Evolutionary conservation across 495 filamentous ascomycete genomes (phyloP).

Genomic region (Xanthoparmelia taractica): DNA sequence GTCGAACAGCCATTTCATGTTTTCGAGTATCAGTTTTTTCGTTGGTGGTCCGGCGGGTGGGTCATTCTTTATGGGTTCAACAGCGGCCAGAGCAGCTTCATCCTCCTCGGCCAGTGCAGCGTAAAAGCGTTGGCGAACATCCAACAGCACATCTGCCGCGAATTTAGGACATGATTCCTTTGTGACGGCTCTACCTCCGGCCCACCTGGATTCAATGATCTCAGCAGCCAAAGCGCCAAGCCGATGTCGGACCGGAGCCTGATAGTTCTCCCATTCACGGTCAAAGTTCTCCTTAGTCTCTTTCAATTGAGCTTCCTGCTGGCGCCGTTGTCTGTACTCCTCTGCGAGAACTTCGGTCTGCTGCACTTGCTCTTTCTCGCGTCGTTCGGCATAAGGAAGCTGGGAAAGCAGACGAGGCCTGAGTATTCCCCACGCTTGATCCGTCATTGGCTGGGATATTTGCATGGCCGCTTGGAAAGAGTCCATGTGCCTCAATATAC

Average conservation of each 20-base stretch:
- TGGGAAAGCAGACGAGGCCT: constrained; percentile 59
- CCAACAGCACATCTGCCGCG: constrained; percentile 55
- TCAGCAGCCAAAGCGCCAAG: constrained; percentile 58
- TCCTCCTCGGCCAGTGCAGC: constrained; percentile 46
- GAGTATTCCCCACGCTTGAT: constrained; percentile 56
- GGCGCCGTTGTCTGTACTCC: constrained; percentile 35
- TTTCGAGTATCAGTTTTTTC: constrained; percentile 61
- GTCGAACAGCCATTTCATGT: constrained; percentile 80
- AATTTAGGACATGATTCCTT: constrained; percentile 55
- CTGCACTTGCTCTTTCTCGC: constrained; percentile 40
- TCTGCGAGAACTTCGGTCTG: constrained; percentile 39
- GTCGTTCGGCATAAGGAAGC: constrained; percentile 48
- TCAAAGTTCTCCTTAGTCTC: constrained; percentile 54
- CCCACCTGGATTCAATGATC: constrained; percentile 52
- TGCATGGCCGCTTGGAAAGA: constrained; percentile 63
- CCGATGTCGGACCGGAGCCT: constrained; percentile 51
- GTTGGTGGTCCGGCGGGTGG: constrained; percentile 47
- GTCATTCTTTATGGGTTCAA: constrained; percentile 35
- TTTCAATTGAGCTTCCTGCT: constrained; percentile 41
- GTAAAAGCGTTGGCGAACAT: constrained; percentile 57
- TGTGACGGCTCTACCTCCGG: constrained; percentile 46
- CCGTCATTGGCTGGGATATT: constrained; percentile 54
- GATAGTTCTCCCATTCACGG: constrained; percentile 59
- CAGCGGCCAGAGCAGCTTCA: constrained; percentile 37
- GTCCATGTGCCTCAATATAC: constrained; percentile 55